phyloP scores from a whole-genome alignment of 2,329 filamentous ascomycete species.

The Albifimbria verrucaria region DNA sequence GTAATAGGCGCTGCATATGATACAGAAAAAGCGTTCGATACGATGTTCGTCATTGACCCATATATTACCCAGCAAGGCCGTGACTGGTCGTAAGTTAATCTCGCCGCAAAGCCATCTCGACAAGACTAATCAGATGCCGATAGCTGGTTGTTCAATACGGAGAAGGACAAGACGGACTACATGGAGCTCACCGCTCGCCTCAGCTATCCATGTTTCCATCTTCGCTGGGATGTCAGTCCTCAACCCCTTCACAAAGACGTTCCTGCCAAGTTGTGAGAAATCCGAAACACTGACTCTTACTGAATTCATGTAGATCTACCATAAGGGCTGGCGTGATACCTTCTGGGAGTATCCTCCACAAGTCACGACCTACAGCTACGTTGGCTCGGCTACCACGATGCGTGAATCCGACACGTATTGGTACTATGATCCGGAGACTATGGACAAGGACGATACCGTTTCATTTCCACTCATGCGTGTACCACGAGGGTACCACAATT shows the following conservation, averaged over 20 bases:
- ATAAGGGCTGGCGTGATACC: constrained; percentile 31
- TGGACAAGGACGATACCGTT: constrained; percentile 35
- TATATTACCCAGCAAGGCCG: constrained; percentile 18
- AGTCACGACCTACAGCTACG: constrained; percentile 33
- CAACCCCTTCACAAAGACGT: too few species aligned
- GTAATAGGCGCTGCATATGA: constrained; percentile 30
- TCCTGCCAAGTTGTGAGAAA: background rate
- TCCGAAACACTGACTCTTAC: too few species aligned
- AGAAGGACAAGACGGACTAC: constrained; percentile 23
- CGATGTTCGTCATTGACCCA: constrained; percentile 29
- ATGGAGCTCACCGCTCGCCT: constrained; percentile 24
- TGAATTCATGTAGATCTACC: constrained; percentile 31
- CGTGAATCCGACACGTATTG: constrained; percentile 25
- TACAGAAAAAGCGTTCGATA: constrained; percentile 34
- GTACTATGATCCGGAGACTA: constrained; percentile 31
- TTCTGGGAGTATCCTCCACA: constrained; percentile 40
- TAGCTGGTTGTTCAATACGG: constrained; percentile 31
- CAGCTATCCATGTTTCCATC: constrained; percentile 28
- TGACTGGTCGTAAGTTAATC: constrained; percentile 19
- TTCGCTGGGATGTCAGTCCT: constrained; percentile 32
- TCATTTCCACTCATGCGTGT: constrained; percentile 33
- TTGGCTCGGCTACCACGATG: constrained; percentile 41
- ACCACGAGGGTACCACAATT: constrained; percentile 27
- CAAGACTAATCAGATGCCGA: constrained; percentile 1
- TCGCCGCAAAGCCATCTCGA: background rate